phyloP scores from a whole-genome alignment of 140 eudicot genomes.

The Ambrosia hybrid region DNA sequence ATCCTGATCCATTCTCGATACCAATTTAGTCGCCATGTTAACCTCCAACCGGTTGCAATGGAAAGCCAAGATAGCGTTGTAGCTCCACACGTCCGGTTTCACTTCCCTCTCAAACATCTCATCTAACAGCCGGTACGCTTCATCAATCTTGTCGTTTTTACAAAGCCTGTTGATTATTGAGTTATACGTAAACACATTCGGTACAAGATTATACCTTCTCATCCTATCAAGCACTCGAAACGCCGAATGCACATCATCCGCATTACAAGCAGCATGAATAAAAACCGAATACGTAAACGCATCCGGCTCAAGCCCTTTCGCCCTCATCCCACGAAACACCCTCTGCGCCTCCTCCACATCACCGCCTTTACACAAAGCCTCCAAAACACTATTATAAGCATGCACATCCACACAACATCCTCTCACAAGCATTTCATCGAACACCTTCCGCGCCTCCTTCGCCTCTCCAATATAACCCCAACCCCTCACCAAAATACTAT shows the following conservation, averaged over 20 bases:
- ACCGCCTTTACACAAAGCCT: conserved; percentile 72
- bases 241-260: conserved; percentile 62
- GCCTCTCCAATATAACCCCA: conserved; percentile 70
- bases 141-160: conserved; percentile 57
- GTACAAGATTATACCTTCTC: conserved; percentile 67
- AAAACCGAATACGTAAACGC: conserved; percentile 69
- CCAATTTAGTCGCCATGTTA: conserved; percentile 57
- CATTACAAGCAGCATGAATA: conserved; percentile 61
- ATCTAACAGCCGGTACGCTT: conserved; percentile 64
- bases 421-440: conserved; percentile 76
- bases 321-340: conserved; percentile 52
- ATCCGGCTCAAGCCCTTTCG: conserved; percentile 69
- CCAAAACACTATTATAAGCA: conserved; percentile 75
- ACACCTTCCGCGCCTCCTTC: conserved; percentile 51
- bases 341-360: conserved; percentile 58
- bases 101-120: conserved; percentile 66
- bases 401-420: conserved; percentile 65
- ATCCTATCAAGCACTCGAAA: conserved; percentile 74
- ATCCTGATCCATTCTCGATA: conserved; percentile 62
- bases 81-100: conserved; percentile 77
- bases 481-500: conserved; percentile 71
- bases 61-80: conserved; percentile 58
- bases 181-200: conserved; percentile 80
- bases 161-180: conserved; percentile 58
- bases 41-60: conserved; percentile 83